Base-by-base conservation (phyloP, 768 basidiomycete species). In the Nidularia pulvinata region DNA sequence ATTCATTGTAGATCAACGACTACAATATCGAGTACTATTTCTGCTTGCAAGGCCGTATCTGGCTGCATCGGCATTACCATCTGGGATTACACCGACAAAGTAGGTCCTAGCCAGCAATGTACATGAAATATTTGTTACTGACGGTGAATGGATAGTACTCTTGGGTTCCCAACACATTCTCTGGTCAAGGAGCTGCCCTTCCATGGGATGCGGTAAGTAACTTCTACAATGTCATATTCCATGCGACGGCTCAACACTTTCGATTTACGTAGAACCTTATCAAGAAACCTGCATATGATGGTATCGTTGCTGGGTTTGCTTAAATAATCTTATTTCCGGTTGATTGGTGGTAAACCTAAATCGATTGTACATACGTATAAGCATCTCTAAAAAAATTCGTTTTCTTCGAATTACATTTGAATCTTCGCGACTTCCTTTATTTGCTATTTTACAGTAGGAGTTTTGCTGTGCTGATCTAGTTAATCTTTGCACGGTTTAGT, bases 11-110 rank as follows among this genome's bases (percentile, higher is more conserved):
- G 65, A 64, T 65, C 56, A 68, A 65, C 55, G 64, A 65, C 48
- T 66, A 61, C 59, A 66, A 65, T 49, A 61, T 68, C 42, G 67
- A 66, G 53, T 50, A 53, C 85, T 46, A 73, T 86, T 50, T 55
- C 66, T 19, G 79, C 83, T 10, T 88, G 86, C 62, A 74, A 77
- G 56, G 69, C 69, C 22, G 69, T 77, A 6, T 47, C 65, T 2
- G 64, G 63, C 0, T 80, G 78, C 48, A 62, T 80, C 54, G 78
- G 78, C 14, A 68, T 78, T 32, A 78, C 75, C 2, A 64, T 76
- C 39, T 79, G 77, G 78, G 77, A 75, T 52, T 72, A 67, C 54
- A 76, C 75, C 34, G 76, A 79, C 51, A 75, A 75, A 62, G 64
- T 63, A 11, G 6, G 54, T 19, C 14, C 36, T 32, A 4, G 14